Conservation (phyloP, 192 early-diverging fungal genomes). For the Backusella australiensis region DNA sequence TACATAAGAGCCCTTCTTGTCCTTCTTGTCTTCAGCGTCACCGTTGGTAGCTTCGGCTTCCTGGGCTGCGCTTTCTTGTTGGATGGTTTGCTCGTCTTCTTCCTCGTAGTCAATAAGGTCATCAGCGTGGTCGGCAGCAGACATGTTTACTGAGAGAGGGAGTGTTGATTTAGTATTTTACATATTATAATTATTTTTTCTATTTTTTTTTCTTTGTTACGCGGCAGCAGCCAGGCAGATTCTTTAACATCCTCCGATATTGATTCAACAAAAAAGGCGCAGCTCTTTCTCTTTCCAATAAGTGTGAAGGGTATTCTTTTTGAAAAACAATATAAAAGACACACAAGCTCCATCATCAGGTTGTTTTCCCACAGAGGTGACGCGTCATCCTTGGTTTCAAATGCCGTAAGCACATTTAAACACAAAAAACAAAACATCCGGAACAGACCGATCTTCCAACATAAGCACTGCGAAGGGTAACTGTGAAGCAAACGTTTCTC, state of each 20-base stretch:
- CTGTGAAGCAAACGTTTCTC: not conserved
- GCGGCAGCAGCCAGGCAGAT: not conserved
- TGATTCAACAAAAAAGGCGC: not conserved
- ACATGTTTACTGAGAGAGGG: conserved; percentile 26
- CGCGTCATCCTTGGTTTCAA: conserved; percentile 2
- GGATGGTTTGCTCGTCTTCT: conserved; percentile 76
- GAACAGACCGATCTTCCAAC: not conserved
- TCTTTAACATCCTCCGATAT: not conserved
- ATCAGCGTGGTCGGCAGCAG: conserved; percentile 70
- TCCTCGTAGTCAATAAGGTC: conserved; percentile 98
- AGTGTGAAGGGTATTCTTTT: not conserved
- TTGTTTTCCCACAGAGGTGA: conserved; percentile 1
- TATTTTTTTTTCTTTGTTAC: not conserved
- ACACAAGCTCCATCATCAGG: not conserved
- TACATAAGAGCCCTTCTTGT: conserved; percentile 97
- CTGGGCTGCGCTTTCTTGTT: conserved; percentile 47
- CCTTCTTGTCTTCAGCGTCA: conserved; percentile 69
- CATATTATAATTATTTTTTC: not conserved
- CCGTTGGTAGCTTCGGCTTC: conserved; percentile 36
- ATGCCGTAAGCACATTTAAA: not conserved
- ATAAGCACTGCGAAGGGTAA: not conserved
- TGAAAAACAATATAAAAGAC: not conserved
- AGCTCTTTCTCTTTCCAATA: not conserved
- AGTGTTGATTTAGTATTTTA: not conserved
- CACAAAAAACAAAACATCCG: not conserved